phyloP scores from a whole-genome alignment of 371 early-diverging fungal genomes.

The Lichtheimia corymbifera region DNA sequence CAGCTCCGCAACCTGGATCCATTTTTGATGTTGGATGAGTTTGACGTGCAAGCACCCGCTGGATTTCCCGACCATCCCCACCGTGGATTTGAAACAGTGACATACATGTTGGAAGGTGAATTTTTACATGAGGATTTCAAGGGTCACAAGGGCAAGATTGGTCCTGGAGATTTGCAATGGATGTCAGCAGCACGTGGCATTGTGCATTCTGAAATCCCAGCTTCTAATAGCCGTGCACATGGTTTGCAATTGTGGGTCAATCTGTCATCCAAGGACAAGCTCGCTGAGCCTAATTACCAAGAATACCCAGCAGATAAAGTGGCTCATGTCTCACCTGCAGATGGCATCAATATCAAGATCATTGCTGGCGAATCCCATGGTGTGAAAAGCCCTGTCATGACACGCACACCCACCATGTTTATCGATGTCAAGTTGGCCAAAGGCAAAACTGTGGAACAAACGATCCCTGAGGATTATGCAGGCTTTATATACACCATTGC shows the following conservation, averaged over 20 bases:
- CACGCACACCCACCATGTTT: constrained; percentile 73
- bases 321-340: constrained; percentile 51
- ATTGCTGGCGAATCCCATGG: constrained; percentile 77
- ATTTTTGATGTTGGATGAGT: constrained; percentile 86
- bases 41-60: constrained; percentile 53
- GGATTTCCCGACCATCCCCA: constrained; percentile 72
- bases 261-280: constrained; percentile 78
- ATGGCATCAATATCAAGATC: constrained; percentile 69
- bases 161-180: constrained; percentile 65
- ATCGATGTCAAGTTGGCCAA: constrained; percentile 66
- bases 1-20: constrained; percentile 76
- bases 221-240: constrained; percentile 40
- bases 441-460: constrained; percentile 54
- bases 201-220: constrained; percentile 79
- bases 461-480: constrained; percentile 58
- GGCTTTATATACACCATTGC: constrained; percentile 70
- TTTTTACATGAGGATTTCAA: constrained; percentile 82
- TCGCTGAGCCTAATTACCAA: constrained; percentile 79
- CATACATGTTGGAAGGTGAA: constrained; percentile 77
- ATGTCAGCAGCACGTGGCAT: constrained; percentile 76
- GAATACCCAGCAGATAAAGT: constrained; percentile 66
- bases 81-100: constrained; percentile 82
- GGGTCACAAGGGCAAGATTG: constrained; percentile 72
- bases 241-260: constrained; percentile 90
- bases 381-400: constrained; percentile 57